Evolutionary conservation across 129 eudicot genomes (phyloP).

Genomic region (Gnaphalium uliginosum): DNA sequence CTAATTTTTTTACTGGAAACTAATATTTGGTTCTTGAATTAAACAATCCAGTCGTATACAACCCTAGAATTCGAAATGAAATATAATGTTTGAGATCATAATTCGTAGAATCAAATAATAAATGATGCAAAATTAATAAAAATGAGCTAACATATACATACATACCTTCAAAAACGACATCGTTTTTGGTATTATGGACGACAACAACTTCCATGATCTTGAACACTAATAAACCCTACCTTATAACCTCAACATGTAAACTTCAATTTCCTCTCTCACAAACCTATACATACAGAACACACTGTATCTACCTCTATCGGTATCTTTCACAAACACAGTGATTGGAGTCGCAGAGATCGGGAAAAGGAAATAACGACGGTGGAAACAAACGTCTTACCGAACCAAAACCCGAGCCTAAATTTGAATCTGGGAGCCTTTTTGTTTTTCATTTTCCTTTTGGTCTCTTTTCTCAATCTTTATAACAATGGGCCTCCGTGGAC

Average conservation of each 20-base stretch:
- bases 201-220: slow-evolving; percentile 28
- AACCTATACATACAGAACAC: neutral
- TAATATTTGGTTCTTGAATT: neutral
- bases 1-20: slow-evolving; percentile 16
- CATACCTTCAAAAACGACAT: slow-evolving; percentile 25
- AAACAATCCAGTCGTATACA: neutral
- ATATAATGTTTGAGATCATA: neutral
- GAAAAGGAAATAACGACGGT: neutral
- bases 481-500: neutral
- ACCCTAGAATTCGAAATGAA: slow-evolving; percentile 3
- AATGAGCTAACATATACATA: neutral
- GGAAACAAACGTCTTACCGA: slow-evolving; percentile 13
- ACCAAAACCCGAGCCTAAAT: slow-evolving; percentile 29
- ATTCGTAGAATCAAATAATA: neutral
- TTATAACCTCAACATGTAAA: neutral
- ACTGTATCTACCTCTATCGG: neutral
- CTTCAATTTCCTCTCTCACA: slow-evolving; percentile 1
- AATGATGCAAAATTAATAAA: neutral
- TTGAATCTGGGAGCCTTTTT: slow-evolving; percentile 20
- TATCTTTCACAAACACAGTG: neutral
- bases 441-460: too few species aligned
- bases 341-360: neutral
- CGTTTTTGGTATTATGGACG: slow-evolving; percentile 12
- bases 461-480: neutral
- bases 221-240: slow-evolving; percentile 19